Percentiles rank a stretch among this genome's conserved stretches.
phyloP scores from a whole-genome alignment of 352 stramenopile species.

The Phytopythium helicoides region DNA sequence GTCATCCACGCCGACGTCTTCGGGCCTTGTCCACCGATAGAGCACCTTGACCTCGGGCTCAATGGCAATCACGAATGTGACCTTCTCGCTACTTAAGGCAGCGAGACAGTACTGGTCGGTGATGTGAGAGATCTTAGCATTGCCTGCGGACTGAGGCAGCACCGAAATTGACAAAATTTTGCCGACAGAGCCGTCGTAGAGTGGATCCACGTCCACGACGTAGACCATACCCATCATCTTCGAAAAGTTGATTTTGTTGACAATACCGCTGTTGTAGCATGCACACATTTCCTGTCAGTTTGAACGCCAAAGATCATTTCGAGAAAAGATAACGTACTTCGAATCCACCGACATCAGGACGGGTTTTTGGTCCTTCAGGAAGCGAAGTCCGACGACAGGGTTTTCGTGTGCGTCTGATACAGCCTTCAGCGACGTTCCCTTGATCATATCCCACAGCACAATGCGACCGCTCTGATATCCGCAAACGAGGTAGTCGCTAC shows the following conservation, averaged over 20 bases:
- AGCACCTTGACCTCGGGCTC: constrained; percentile 94
- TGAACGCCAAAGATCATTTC: constrained; percentile 23
- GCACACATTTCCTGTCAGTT: background rate
- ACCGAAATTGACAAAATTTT: constrained; percentile 84
- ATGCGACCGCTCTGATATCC: constrained; percentile 93
- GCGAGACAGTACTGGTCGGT: constrained; percentile 85
- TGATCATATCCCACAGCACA: constrained; percentile 97
- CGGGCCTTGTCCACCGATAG: constrained; percentile 90
- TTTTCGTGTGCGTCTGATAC: constrained; percentile 90
- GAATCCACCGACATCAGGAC: constrained; percentile 82
- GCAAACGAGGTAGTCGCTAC: constrained; percentile 90
- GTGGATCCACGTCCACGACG: constrained; percentile 92
- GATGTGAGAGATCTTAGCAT: constrained; percentile 83
- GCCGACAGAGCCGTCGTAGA: constrained; percentile 93
- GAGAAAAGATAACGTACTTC: constrained; percentile 54
- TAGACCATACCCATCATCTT: constrained; percentile 95
- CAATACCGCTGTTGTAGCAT: constrained; percentile 58
- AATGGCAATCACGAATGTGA: constrained; percentile 95
- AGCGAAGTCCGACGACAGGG: constrained; percentile 81
- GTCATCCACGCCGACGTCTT: constrained; percentile 65
- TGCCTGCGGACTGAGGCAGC: constrained; percentile 71
- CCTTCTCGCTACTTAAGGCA: constrained; percentile 85
- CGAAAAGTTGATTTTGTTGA: constrained; percentile 94
- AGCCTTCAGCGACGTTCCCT: constrained; percentile 88
- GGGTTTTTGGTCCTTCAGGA: constrained; percentile 85